These are phyloP conservation scores for Ophiostoma angusticollis DNA, from an alignment of 2,329 filamentous ascomycete genomes.

Conservation along the genomic window DNA sequence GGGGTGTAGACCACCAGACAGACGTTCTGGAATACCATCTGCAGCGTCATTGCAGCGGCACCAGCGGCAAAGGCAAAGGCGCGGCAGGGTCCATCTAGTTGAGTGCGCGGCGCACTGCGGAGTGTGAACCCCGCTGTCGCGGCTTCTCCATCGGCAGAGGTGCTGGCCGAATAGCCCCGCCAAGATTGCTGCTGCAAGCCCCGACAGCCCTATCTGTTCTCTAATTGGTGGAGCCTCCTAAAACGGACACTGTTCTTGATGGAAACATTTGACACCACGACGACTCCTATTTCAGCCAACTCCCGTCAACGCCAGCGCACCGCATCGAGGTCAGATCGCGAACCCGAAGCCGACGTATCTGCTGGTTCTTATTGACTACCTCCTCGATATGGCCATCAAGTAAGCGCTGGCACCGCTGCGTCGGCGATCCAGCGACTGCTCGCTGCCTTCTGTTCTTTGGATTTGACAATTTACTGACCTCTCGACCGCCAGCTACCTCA, in stretches of 20 bases:
- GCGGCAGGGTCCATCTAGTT: too few species aligned
- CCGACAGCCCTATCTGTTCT: neutral
- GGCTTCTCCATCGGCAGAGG: too few species aligned
- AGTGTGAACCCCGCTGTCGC: constrained; percentile 2
- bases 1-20: too few species aligned
- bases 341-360: too few species aligned
- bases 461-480: constrained; percentile 2
- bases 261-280: constrained; percentile 9
- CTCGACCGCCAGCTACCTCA: constrained; percentile 66
- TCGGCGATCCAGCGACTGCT: neutral
- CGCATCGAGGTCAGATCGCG: too few species aligned
- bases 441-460: neutral
- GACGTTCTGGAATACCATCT: too few species aligned
- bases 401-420: constrained; percentile 20
- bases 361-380: too few species aligned
- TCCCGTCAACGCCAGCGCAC: neutral
- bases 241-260: constrained; percentile 2
- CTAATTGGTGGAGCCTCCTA: constrained; percentile 4
- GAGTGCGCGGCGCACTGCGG: too few species aligned
- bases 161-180: too few species aligned
- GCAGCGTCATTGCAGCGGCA: too few species aligned
- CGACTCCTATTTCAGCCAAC: constrained; percentile 5
- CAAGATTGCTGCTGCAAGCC: neutral
- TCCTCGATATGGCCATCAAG: constrained; percentile 36
- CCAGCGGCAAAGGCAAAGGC: constrained; percentile 1